A percentile compares a stretch with the other conserved stretches of the same genome.
Conservation (phyloP, 2,329 filamentous ascomycete species). For the Exophiala phaeomuriformis region DNA sequence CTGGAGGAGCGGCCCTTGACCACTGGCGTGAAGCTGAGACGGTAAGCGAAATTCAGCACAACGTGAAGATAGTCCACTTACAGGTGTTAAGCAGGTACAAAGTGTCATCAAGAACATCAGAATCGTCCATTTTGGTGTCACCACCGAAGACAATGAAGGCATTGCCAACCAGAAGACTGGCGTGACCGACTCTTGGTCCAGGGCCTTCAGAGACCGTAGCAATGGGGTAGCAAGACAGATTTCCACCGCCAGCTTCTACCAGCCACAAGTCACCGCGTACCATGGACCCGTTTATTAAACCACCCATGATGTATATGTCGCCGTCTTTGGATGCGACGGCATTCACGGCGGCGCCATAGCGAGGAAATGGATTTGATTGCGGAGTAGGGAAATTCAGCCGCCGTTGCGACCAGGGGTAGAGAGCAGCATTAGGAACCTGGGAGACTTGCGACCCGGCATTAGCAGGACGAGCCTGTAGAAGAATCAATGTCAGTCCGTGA, state of each 20-base stretch:
- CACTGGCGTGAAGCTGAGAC: slow-evolving; percentile 84
- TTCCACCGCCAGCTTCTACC: slow-evolving; percentile 77
- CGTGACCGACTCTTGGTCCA: slow-evolving; percentile 87
- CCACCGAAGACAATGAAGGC: slow-evolving; percentile 98
- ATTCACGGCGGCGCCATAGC: slow-evolving; percentile 96
- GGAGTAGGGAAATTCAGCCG: slow-evolving; percentile 76
- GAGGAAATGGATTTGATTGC: slow-evolving; percentile 80
- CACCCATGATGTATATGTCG: slow-evolving; percentile 95
- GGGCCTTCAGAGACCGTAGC: slow-evolving; percentile 89
- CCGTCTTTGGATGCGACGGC: slow-evolving; percentile 89
- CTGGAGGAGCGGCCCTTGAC: slow-evolving; percentile 86
- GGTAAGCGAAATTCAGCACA: slow-evolving; percentile 29
- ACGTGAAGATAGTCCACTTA: slow-evolving; percentile 46
- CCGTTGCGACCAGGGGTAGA: slow-evolving; percentile 94
- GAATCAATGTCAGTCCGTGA: slow-evolving; percentile 7
- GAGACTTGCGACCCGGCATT: slow-evolving; percentile 40
- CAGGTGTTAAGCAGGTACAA: slow-evolving; percentile 95
- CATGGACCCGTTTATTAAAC: slow-evolving; percentile 85
- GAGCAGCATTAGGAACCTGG: slow-evolving; percentile 63
- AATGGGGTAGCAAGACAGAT: slow-evolving; percentile 83
- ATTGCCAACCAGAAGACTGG: slow-evolving; percentile 90
- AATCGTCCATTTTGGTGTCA: slow-evolving; percentile 94
- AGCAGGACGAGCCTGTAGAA: slow-evolving; percentile 16
- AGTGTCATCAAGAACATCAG: slow-evolving; percentile 86
- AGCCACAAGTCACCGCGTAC: slow-evolving; percentile 98